Evolutionary conservation across 345 rosid genomes (phyloP), one percentile per base, ranked within the genome.

Genomic region (Rhodamnia argentea): DNA sequence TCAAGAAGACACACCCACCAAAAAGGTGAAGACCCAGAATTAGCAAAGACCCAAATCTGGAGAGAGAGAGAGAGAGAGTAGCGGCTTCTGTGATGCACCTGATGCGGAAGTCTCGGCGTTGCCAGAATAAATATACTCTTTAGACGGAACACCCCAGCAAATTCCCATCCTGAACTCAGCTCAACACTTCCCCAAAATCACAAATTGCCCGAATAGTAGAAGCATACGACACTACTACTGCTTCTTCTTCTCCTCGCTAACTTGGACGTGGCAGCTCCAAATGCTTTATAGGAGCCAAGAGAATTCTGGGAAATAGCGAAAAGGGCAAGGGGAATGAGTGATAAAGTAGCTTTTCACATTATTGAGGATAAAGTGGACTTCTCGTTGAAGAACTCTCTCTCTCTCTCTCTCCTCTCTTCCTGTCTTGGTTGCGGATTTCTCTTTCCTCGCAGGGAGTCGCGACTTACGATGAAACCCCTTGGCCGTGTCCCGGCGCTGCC

Each of bases 121-220:
- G 47, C 47, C 78, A 70, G 87, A 76, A 13, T 40, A 52, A 52
- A 59, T 22, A 16, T 75, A 57, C 53, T 18, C 83, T 53, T 10
- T 54, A 83, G 70, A 22, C 40, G 88, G 85, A 26, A 85, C 54
- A 18, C 75, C 70, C 85, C 82, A 86, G 85, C 88, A 86, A 54
- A 24, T 86, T 10, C 88, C 88, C 88, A 86, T 86, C 24, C 42
- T 52, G 22, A 52, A 18, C 24, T 42, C 26, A 55, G 76, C 22
- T 42, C 40, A 26, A 22, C 47, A 23, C 55, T 85, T 4, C 11
- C 74, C 57, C 75, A 52, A 51, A 52, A 20, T 37, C 22, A 12
- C 78, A 32, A 70, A 70, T 70, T 37, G 78, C 42, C 26, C 47
- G 7, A 37, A 32, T 4, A 37, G 13, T 32, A 70, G 75, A 8